Evolutionary conservation across 768 basidiomycete species (phyloP), one percentile per base, ranked within the genome.

Genomic region (Lentinus brumalis): DNA sequence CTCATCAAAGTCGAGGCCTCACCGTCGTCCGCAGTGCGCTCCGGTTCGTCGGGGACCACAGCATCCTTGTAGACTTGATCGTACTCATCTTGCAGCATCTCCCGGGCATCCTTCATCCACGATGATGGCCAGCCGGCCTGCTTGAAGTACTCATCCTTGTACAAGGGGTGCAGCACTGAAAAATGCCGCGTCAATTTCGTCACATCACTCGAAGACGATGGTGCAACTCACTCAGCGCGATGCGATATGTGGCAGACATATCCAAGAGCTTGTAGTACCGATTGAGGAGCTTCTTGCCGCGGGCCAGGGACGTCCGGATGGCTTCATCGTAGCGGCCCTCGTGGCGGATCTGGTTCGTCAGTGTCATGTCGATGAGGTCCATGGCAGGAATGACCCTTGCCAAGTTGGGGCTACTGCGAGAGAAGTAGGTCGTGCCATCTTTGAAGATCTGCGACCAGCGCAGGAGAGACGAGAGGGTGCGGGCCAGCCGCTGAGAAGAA

Each of bases 221-320:
- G n/a, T n/a, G n/a, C n/a, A n/a, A 69, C 71, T 1, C 54, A 77
- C 76, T 55, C 70, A 76, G 77, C 1, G 73, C 71, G 51, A 77
- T 75, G 2, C 65, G 60, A 58, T 73, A 77, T 10, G 73, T 59
- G 26, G 73, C 68, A 0, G 74, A 74, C 12, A 56, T 38, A 57
- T 77, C 72, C 0, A 71, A 72, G 21, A 64, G 32, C 21, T 56
- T 52, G 60, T 77, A 76, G 63, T 77, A 77, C 26, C 61, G 50
- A 57, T 77, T 76, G 6, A 76, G 58, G 1, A 62, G 68, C 38
- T 66, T 64, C 58, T 74, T 73, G 0, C 66, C 70, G 18, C 75
- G 26, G 1, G 35, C 40, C 12, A 72, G 40, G 1, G 73, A 60
- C 12, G 68, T 53, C 14, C 60, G 56, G 50, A 77, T 72, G 15